phyloP scores from a whole-genome alignment of 208 protist species.

The Crithidia sp. region DNA sequence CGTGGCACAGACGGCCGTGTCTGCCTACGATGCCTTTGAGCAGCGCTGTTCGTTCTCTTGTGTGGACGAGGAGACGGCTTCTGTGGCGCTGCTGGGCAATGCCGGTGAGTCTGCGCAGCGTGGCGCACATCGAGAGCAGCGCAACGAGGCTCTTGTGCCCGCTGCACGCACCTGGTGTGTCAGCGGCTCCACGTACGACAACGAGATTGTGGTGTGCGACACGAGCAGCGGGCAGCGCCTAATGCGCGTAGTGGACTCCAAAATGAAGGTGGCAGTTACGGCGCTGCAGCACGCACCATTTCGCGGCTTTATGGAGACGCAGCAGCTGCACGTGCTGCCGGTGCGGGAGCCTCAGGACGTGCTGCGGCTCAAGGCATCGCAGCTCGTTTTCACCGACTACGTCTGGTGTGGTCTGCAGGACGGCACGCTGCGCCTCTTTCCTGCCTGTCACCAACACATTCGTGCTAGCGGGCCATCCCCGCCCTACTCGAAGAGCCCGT shows the following conservation, averaged over 20 bases:
- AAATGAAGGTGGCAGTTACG: slow-evolving; percentile 64
- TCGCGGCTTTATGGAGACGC: slow-evolving; percentile 69
- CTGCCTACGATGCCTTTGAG: slow-evolving; percentile 31
- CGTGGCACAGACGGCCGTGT: slow-evolving; percentile 28
- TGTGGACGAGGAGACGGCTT: slow-evolving; percentile 19
- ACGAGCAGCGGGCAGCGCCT: slow-evolving; percentile 50
- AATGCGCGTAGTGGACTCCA: slow-evolving; percentile 70
- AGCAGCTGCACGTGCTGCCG: slow-evolving; percentile 63
- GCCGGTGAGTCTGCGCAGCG: not conserved
- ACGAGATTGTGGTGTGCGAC: slow-evolving; percentile 61
- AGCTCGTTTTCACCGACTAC: slow-evolving; percentile 84
- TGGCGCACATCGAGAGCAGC: slow-evolving; percentile 25
- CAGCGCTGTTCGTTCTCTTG: slow-evolving; percentile 15
- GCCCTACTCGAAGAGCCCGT: slow-evolving; percentile 45
- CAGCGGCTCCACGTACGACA: slow-evolving; percentile 47
- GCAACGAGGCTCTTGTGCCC: slow-evolving; percentile 35
- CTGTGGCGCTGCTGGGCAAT: slow-evolving; percentile 5
- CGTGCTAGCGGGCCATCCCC: slow-evolving; percentile 57
- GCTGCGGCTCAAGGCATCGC: slow-evolving; percentile 53
- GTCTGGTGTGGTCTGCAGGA: slow-evolving; percentile 90
- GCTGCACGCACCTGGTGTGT: slow-evolving; percentile 62
- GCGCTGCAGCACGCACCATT: slow-evolving; percentile 83
- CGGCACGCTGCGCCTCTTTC: slow-evolving; percentile 81
- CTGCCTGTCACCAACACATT: slow-evolving; percentile 54
- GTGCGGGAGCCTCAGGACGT: slow-evolving; percentile 66